These are phyloP conservation scores for Russula dissimulans DNA, from an alignment of 768 basidiomycete genomes.

Conservation along the genomic window DNA sequence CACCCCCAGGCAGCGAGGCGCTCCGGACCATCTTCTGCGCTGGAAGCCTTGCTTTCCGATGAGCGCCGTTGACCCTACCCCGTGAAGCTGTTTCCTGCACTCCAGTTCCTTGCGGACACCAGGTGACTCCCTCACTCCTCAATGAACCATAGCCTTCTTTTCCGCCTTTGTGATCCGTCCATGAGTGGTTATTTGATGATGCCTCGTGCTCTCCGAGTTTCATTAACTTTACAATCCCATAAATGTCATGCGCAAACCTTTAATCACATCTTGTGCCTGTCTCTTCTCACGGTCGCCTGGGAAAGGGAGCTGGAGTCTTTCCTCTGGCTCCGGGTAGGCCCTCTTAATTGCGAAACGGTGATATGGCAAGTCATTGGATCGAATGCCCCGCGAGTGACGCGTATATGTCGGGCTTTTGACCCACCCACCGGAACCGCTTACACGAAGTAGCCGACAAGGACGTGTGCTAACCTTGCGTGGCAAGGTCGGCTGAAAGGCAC, in stretches of 20 bases:
- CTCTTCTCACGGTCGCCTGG: conserved; percentile 1
- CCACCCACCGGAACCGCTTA: conserved; percentile 3
- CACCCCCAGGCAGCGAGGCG: background rate
- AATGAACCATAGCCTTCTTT: too few relatives aligned
- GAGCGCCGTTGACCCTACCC: too few relatives aligned
- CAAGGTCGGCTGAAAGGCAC: background rate
- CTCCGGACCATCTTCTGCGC: too few relatives aligned
- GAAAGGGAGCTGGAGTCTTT: background rate
- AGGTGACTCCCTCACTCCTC: too few relatives aligned
- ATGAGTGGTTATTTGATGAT: too few relatives aligned
- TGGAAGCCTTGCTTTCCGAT: too few relatives aligned
- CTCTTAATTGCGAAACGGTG: background rate
- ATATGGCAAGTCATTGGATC: background rate
- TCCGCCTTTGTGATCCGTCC: too few relatives aligned
- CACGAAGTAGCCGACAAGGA: background rate
- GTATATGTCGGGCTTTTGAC: background rate
- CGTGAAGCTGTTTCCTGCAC: too few relatives aligned
- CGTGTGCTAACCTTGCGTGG: background rate
- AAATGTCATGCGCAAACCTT: background rate
- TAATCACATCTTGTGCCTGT: background rate
- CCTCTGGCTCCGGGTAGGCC: background rate
- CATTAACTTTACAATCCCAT: too few relatives aligned
- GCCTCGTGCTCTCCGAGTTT: too few relatives aligned
- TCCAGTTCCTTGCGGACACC: too few relatives aligned
- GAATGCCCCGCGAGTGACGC: conserved; percentile 9